These are phyloP conservation scores for Tetradesmus obliquus DNA, from an alignment of 139 green algal genomes.

Conservation along the genomic window DNA sequence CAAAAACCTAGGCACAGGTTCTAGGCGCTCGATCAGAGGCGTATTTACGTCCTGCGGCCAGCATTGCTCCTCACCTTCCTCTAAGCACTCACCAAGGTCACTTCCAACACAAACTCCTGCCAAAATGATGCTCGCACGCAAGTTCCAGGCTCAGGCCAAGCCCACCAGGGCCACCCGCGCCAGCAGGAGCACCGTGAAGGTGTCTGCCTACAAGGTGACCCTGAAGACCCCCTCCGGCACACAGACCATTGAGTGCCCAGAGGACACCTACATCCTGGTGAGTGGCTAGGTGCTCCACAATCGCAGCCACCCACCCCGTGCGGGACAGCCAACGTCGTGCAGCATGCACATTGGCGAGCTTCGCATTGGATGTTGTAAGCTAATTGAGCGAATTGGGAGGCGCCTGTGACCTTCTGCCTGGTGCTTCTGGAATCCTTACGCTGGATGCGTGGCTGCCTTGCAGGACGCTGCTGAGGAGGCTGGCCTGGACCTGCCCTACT, in stretches of 20 bases:
- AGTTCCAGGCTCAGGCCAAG: constrained; percentile 2
- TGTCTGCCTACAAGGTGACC: constrained; percentile 78
- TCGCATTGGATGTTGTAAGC: not conserved
- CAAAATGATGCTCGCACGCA: constrained; percentile 5
- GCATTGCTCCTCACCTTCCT: not conserved
- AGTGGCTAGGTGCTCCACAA: constrained; percentile 8
- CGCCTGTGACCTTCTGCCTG: not conserved
- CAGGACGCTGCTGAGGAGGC: constrained; percentile 53
- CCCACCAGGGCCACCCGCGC: not conserved
- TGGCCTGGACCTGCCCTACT: constrained; percentile 91
- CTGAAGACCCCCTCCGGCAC: constrained; percentile 67
- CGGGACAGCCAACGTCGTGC: constrained; percentile 46
- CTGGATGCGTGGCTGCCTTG: not conserved
- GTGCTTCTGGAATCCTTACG: constrained; percentile 22
- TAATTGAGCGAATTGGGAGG: not conserved
- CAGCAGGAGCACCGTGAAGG: constrained; percentile 29
- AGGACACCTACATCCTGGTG: constrained; percentile 78
- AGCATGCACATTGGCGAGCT: constrained; percentile 19
- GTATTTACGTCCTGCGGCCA: constrained; percentile 1
- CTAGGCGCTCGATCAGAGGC: not conserved
- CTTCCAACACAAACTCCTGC: not conserved
- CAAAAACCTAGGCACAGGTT: not conserved
- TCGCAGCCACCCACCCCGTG: constrained; percentile 39
- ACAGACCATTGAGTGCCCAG: constrained; percentile 66
- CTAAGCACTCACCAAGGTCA: not conserved